Evolutionary conservation across 108 stramenopile genomes (phyloP).

Genomic region (Conticribra guillardii): DNA sequence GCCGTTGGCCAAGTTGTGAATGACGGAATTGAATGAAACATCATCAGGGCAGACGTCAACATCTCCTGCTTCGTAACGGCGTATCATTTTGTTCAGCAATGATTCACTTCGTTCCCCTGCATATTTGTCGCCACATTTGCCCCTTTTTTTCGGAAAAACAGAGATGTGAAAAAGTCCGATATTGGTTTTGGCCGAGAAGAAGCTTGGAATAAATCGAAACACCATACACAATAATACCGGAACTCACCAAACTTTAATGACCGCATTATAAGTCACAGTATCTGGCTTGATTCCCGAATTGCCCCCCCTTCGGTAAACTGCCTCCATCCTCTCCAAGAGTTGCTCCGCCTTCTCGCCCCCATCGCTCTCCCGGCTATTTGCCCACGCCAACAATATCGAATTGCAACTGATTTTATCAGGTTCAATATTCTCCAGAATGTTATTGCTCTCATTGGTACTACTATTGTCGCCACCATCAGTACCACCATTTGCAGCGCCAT

Average conservation of each 20-base stretch:
- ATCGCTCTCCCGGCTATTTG: conserved; percentile 21
- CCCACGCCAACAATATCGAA: conserved; percentile 39
- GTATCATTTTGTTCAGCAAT: conserved; percentile 42
- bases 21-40: conserved; percentile 52
- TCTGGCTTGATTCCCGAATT: conserved; percentile 48
- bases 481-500: not conserved
- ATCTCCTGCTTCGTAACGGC: conserved; percentile 23
- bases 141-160: conserved; percentile 10
- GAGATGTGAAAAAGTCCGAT: not conserved
- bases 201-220: not conserved
- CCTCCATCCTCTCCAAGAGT: conserved; percentile 32
- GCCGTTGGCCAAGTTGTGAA: conserved; percentile 51
- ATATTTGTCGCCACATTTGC: conserved; percentile 23
- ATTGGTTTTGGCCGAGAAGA: not conserved
- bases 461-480: not conserved
- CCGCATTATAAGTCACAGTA: conserved; percentile 63
- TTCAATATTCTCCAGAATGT: conserved; percentile 10
- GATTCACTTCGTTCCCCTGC: conserved; percentile 33
- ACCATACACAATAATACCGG: not conserved
- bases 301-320: conserved; percentile 8
- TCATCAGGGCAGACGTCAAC: conserved; percentile 38
- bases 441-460: not conserved
- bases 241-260: conserved; percentile 60
- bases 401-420: conserved; percentile 51
- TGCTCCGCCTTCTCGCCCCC: conserved; percentile 46